Conservation (phyloP, 768 basidiomycete genomes). For the Favolaschia claudopus region DNA sequence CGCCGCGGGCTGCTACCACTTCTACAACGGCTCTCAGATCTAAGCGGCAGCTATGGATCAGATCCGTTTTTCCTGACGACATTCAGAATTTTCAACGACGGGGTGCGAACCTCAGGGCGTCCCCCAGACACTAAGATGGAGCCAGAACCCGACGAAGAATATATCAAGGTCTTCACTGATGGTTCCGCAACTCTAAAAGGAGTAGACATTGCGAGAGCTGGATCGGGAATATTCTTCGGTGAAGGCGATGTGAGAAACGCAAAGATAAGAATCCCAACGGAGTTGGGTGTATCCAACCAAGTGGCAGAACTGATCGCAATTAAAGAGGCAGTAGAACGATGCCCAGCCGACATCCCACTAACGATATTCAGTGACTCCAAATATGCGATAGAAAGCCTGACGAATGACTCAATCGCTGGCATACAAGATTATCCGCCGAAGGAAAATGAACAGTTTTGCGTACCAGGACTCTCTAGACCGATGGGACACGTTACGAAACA, state of each 20-base stretch:
- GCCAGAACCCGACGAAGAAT: background rate
- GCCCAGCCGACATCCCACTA: background rate
- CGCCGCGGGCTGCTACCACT: no score
- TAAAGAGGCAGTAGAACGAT: background rate
- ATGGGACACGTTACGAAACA: background rate
- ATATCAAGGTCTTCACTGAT: background rate
- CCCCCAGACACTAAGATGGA: no score
- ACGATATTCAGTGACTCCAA: background rate
- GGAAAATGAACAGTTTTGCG: background rate
- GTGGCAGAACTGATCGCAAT: background rate
- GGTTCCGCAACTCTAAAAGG: conserved; percentile 5
- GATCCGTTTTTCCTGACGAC: no score
- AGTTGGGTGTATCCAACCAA: background rate
- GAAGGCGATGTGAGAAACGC: conserved; percentile 4
- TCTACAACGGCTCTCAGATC: no score
- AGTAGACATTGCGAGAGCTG: background rate
- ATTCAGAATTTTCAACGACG: no score
- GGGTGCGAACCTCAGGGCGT: no score
- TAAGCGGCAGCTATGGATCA: no score
- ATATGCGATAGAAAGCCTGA: conserved; percentile 1
- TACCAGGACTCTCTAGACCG: background rate
- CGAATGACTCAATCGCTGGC: background rate
- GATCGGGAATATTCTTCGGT: conserved; percentile 9
- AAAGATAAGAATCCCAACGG: background rate
- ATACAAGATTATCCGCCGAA: background rate